Evolutionary conservation across 1,284 basidiomycete genomes (phyloP), one percentile per base, ranked within the genome.

Genomic region (Ganoderma boninense): DNA sequence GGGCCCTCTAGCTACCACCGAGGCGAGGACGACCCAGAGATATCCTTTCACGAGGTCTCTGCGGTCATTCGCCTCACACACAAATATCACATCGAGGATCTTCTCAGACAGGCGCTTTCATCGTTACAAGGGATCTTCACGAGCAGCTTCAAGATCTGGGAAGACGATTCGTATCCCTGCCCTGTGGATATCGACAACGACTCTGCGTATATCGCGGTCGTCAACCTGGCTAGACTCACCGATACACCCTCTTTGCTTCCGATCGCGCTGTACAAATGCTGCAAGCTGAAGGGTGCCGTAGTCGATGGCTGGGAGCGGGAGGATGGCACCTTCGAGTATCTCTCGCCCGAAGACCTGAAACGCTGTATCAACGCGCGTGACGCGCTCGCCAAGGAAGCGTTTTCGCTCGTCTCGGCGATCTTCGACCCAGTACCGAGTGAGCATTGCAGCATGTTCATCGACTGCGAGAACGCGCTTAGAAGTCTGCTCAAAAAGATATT

Each of bases 1-100:
- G 35, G 35, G 7, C 1, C 20, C 4, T 20, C 13, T 32, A 59
- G 57, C 57, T 38, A 40, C 18, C 32, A 40, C n/a, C 35, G 57
- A 11, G 7, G 57, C 13, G 13, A 59, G 35, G 18, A 40, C 7
- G 57, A 59, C n/a, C 57, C 57, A 4, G 35, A 18, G 0, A n/a
- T 14, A 4, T 62, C 40, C 40, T 62, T 62, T 43, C 14, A 40
- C 38, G 23, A 62, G 26, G n/a, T 66, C 32, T 62, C 52, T 46
- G 69, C 69, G 1, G n/a, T 70, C 40, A 46, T 67, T 10, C 69
- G 66, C 23, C 62, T 70, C 52, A 62, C 66, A 2, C 62, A 67
- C 54, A 70, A 67, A 44, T 70, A 70, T 46, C 35, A 54, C 32
- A 20, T 67, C 14, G 59, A 65, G 26, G n/a, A n/a, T 26, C 18